Percentiles rank a stretch among this genome's conserved stretches.
phyloP scores from a whole-genome alignment of 257 asterid genomes.

The Thymus mandschuricus region DNA sequence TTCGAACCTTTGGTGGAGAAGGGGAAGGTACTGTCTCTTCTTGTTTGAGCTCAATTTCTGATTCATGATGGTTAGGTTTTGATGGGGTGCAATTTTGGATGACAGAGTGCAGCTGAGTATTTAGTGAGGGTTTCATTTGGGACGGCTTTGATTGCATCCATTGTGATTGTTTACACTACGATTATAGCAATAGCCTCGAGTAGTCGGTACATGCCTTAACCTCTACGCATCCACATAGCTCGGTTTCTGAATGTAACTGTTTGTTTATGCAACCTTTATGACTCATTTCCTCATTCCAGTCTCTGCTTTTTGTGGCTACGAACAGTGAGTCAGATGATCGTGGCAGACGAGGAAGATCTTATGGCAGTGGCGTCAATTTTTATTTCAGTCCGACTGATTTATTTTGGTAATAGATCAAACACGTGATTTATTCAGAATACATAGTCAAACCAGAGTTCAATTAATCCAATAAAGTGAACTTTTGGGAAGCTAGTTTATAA shows the following conservation, averaged over 20 bases:
- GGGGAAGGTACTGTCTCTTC: constrained; percentile 51
- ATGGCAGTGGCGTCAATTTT: constrained; percentile 59
- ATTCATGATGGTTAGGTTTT: constrained; percentile 17
- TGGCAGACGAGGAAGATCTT: constrained; percentile 87
- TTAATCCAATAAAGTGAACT: not conserved
- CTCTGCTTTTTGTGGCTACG: constrained; percentile 24
- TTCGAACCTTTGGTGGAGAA: constrained; percentile 80
- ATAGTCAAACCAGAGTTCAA: constrained; percentile 10
- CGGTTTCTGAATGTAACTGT: constrained; percentile 23
- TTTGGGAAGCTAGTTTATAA: constrained; percentile 19
- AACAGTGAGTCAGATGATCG: constrained; percentile 83
- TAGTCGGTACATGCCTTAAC: constrained; percentile 61
- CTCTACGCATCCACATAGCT: constrained; percentile 27
- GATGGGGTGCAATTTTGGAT: constrained; percentile 32
- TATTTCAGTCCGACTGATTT: constrained; percentile 72
- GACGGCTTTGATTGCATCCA: constrained; percentile 95
- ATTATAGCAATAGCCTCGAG: constrained; percentile 79
- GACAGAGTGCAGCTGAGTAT: constrained; percentile 89
- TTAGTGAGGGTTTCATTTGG: constrained; percentile 91
- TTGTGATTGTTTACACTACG: constrained; percentile 81
- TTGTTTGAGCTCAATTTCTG: constrained; percentile 22
- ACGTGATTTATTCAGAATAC: constrained; percentile 18
- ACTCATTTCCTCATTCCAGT: constrained; percentile 2
- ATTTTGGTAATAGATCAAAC: constrained; percentile 65
- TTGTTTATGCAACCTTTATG: constrained; percentile 7